Conservation (phyloP, 176 grass and related monocot species). For the Aegilops tauschii region DNA sequence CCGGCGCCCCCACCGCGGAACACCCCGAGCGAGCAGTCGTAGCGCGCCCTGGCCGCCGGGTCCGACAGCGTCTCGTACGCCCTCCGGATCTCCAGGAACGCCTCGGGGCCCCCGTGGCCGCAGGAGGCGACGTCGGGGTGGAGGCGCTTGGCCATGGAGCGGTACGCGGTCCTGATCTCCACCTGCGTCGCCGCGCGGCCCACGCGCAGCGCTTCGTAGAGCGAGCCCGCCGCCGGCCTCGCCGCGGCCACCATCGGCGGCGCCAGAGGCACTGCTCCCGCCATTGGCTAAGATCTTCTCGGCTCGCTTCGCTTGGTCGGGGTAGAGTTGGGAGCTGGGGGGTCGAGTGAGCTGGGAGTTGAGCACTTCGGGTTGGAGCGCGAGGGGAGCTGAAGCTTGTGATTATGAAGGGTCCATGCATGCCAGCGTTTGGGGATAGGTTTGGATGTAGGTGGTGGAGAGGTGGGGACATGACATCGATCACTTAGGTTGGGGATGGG, state of each 20-base stretch:
- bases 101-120: neutral
- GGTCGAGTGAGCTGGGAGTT: neutral
- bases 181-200: constrained; percentile 43
- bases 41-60: constrained; percentile 41
- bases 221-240: neutral
- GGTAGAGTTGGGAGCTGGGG: neutral
- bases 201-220: constrained; percentile 58
- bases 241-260: neutral
- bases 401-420: neutral
- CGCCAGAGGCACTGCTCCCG: neutral
- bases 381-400: neutral
- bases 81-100: constrained; percentile 58
- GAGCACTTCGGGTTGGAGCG: neutral
- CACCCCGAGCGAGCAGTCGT: constrained; percentile 45
- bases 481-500: neutral
- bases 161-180: constrained; percentile 74
- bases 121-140: constrained; percentile 54
- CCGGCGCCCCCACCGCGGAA: neutral
- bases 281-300: neutral
- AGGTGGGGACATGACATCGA: neutral
- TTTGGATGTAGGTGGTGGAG: neutral
- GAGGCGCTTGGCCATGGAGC: constrained; percentile 61
- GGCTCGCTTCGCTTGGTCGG: neutral
- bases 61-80: constrained; percentile 73
- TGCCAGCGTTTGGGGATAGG: neutral